phyloP scores from a whole-genome alignment of 1,284 basidiomycete genomes.

The Fomitopsis schrenkii region DNA sequence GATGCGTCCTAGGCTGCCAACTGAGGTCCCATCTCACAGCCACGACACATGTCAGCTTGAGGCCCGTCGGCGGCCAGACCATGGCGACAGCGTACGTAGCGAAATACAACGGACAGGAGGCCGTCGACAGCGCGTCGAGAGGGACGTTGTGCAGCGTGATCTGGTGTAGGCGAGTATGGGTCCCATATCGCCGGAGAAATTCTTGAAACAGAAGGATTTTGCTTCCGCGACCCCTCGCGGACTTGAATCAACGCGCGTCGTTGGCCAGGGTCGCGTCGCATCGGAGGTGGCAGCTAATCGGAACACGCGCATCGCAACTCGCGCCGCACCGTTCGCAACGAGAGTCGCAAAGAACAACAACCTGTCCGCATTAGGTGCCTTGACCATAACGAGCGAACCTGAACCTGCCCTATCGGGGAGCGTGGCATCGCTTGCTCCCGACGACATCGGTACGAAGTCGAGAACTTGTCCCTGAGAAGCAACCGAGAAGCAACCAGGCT shows the following conservation, averaged over 20 bases:
- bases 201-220: background rate
- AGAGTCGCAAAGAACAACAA: background rate
- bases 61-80: background rate
- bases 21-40: constrained; percentile 1
- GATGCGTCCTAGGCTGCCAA: constrained; percentile 1
- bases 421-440: background rate
- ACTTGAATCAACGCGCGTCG: background rate
- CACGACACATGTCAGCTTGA: background rate
- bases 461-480: too few species aligned
- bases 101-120: constrained; percentile 3
- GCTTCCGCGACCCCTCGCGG: background rate
- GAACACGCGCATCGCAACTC: background rate
- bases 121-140: background rate
- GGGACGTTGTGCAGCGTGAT: background rate
- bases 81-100: background rate
- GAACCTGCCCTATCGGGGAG: background rate
- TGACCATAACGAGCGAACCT: background rate
- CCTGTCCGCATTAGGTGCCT: background rate
- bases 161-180: constrained; percentile 6
- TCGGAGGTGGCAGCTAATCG: background rate
- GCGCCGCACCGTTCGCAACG: background rate
- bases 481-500: too few species aligned
- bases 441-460: background rate
- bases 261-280: background rate
- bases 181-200: background rate